Percentiles rank a stretch among this genome's conserved stretches.
Conservation (phyloP, 2,329 filamentous ascomycete genomes). For the Gnomoniopsis smithogilvyi region DNA sequence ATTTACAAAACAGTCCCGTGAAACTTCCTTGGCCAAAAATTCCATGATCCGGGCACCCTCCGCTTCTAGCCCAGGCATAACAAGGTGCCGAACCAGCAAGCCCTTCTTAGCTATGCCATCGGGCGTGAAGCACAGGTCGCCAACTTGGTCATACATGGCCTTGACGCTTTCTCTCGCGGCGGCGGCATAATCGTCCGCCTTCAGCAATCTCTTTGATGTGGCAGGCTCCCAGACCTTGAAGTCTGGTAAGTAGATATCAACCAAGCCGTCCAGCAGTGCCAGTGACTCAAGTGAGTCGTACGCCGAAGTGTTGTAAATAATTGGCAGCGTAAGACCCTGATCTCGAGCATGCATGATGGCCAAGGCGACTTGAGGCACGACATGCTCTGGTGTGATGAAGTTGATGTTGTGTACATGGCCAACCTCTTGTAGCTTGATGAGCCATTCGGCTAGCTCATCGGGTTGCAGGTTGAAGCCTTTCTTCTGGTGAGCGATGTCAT, state of each 20-base stretch:
- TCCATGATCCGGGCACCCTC: conserved; percentile 72
- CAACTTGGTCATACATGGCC: conserved; percentile 78
- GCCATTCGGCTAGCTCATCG: conserved; percentile 76
- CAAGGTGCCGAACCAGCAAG: conserved; percentile 72
- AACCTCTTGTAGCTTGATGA: conserved; percentile 74
- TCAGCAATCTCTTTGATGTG: conserved; percentile 69
- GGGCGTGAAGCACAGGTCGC: conserved; percentile 76
- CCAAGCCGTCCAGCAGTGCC: conserved; percentile 69
- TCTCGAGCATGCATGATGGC: conserved; percentile 72
- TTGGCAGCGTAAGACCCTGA: conserved; percentile 66
- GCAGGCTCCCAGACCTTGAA: conserved; percentile 75
- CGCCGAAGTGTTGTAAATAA: conserved; percentile 82
- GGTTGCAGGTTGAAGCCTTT: conserved; percentile 77
- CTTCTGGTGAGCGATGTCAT: conserved; percentile 78
- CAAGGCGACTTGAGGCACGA: conserved; percentile 77
- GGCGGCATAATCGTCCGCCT: conserved; percentile 71
- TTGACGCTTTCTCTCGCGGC: conserved; percentile 74
- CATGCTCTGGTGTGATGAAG: conserved; percentile 80
- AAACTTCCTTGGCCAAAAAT: conserved; percentile 72
- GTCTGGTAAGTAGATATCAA: conserved; percentile 85
- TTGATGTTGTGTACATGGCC: conserved; percentile 91
- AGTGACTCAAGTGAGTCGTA: conserved; percentile 75
- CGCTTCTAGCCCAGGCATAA: conserved; percentile 77
- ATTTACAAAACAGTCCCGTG: conserved; percentile 73
- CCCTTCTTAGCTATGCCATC: conserved; percentile 80